Conservation (phyloP, 352 stramenopile species). For the Pythium vanterpoolii region DNA sequence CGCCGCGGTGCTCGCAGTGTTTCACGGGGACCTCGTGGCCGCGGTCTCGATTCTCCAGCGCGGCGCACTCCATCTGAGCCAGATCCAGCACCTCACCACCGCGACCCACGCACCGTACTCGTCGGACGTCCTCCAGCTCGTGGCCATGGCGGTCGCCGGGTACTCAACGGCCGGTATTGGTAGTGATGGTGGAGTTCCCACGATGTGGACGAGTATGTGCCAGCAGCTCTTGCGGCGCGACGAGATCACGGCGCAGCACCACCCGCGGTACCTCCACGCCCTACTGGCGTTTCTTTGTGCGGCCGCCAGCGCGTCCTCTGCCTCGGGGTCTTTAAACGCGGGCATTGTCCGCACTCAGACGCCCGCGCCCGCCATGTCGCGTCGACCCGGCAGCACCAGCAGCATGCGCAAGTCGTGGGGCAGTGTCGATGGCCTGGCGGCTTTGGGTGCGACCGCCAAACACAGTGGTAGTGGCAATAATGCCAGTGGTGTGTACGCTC, state of each 20-base stretch:
- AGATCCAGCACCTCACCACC: constrained; percentile 44
- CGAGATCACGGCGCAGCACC: constrained; percentile 57
- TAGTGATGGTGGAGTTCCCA: constrained; percentile 30
- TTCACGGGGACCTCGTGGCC: constrained; percentile 74
- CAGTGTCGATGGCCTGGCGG: constrained; percentile 53
- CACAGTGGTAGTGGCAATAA: constrained; percentile 9
- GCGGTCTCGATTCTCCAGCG: constrained; percentile 72
- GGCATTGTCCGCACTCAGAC: constrained; percentile 14
- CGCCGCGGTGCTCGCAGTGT: constrained; percentile 72
- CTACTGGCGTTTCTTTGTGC: constrained; percentile 74
- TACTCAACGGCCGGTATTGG: constrained; percentile 50
- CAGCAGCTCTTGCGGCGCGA: constrained; percentile 73
- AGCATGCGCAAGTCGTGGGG: constrained; percentile 48
- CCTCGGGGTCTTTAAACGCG: constrained; percentile 18
- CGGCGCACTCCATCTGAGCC: constrained; percentile 57
- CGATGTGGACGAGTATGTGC: constrained; percentile 77
- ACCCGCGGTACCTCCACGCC: constrained; percentile 80
- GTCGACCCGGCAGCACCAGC: background rate
- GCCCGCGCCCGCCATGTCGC: no score
- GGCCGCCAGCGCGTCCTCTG: constrained; percentile 18
- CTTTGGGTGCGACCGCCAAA: constrained; percentile 12
- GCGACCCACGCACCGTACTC: constrained; percentile 35
- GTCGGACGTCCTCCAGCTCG: constrained; percentile 81
- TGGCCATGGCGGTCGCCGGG: constrained; percentile 83
- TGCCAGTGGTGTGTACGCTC: constrained; percentile 44